A percentile compares a stretch with the other conserved stretches of the same genome.
Evolutionary conservation across 192 early-diverging fungal genomes (phyloP).

Genomic region (Funneliformis mosseae): DNA sequence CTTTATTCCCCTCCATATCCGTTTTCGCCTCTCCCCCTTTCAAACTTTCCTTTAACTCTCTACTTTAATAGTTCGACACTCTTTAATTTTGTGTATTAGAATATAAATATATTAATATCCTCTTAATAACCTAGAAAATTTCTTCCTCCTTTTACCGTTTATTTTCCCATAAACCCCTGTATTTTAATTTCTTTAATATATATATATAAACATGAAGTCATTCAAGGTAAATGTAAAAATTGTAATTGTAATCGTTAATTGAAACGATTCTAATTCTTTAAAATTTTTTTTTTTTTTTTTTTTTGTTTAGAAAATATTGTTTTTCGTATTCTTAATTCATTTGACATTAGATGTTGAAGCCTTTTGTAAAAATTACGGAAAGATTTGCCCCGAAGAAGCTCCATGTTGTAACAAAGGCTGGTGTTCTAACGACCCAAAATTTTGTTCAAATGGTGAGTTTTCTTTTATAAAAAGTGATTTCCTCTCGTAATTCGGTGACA

Average conservation of each 20-base stretch:
- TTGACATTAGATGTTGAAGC: not conserved
- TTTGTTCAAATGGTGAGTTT: conserved; percentile 36
- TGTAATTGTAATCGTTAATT: not conserved
- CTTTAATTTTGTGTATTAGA: too few species aligned
- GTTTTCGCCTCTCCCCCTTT: not conserved
- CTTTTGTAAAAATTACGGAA: conserved; percentile 8
- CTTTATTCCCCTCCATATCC: not conserved
- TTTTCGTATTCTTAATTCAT: not conserved
- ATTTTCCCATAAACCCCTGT: not conserved
- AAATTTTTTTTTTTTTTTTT: not conserved
- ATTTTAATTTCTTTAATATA: not conserved
- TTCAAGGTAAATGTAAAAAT: not conserved
- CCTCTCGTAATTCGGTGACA: not conserved
- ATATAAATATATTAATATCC: too few species aligned
- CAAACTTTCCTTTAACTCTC: not conserved
- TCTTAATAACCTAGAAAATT: not conserved
- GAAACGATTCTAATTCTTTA: too few species aligned
- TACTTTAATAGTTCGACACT: not conserved
- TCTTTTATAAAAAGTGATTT: not conserved
- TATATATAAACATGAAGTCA: not conserved
- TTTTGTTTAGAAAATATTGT: not conserved
- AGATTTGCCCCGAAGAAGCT: conserved; percentile 48
- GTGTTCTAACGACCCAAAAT: conserved; percentile 44
- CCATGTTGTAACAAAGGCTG: conserved; percentile 49
- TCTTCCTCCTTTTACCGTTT: not conserved